Evolutionary conservation across 805 yeast species (phyloP), one percentile per base, ranked within the genome.

Genomic region (Hanseniaspora meyeri): DNA sequence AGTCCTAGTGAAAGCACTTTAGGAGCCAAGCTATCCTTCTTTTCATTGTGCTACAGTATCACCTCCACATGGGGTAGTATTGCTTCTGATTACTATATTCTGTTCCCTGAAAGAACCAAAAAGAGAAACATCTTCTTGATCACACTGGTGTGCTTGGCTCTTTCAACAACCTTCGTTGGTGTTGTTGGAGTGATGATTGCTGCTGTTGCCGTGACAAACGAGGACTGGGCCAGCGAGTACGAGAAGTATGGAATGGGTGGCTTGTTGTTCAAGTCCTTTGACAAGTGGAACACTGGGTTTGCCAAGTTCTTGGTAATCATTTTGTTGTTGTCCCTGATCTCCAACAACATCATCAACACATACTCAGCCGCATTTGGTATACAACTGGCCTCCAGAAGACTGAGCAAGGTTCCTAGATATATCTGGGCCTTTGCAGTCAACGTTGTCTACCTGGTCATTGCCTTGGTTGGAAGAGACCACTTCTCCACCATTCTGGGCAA

Each of bases 21-120:
- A 53, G 95, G 95, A n/a, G 77, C 80, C 63, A 78, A 85, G 76
- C 67, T 87, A 32, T 78, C 87, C 14, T 85, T 81, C 67, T 85
- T 87, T 63, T 77, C 88, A 1, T 73, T 87, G 56, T 75, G 82
- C 46, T 86, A 85, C 64, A 81, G 95, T 32, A 81, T 84, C 49
- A 87, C 95, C 3, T 78, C 87, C 3, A 86, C 96, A 1, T 88
- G 96, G 96, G 90, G 95, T 46, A 83, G 90, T 2, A 78, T 86
- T 59, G 87, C 95, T 0, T 76, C 90, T 0, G 96, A 88, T 68
- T 88, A 88, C 67, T 86, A 86, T 67, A 79, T 88, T 50, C 73
- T 87, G 51, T 81, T 87, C 62, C 95, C 95, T 1, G 91, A 85
- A 63, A 72, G 75, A 43, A 78, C 87, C 0, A 75, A 85, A 1